These are phyloP conservation scores for Cyclotella kingstonii DNA, from an alignment of 108 stramenopile species.

Conservation along the genomic window DNA sequence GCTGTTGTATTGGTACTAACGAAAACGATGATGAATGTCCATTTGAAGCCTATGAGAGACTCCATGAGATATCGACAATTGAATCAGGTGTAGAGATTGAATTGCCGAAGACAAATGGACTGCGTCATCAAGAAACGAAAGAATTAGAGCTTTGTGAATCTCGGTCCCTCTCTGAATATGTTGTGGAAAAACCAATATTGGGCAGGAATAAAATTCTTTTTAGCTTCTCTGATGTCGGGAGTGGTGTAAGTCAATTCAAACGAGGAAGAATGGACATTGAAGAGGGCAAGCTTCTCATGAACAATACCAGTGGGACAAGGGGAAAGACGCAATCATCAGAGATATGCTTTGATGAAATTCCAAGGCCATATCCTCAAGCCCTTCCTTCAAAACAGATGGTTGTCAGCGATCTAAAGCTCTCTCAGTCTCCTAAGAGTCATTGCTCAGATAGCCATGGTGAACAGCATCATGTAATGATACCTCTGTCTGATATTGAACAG, in stretches of 20 bases:
- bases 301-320: too few relatives aligned
- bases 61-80: background rate
- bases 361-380: conserved; percentile 2
- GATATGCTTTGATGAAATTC: background rate
- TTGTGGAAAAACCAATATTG: too few relatives aligned
- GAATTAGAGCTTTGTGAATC: background rate
- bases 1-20: conserved; percentile 12
- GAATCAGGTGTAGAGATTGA: conserved; percentile 2
- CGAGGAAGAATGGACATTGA: too few relatives aligned
- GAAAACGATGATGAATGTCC: conserved; percentile 16
- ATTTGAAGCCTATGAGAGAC: conserved; percentile 1
- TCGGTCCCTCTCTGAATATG: too few relatives aligned
- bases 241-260: too few relatives aligned
- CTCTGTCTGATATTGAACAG: conserved; percentile 8
- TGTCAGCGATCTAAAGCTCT: background rate
- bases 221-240: too few relatives aligned
- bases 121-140: background rate
- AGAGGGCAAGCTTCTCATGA: too few relatives aligned
- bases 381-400: background rate
- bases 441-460: conserved; percentile 45
- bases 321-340: too few relatives aligned
- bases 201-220: too few relatives aligned
- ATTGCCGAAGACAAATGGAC: background rate
- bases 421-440: conserved; percentile 38
- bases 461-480: conserved; percentile 15